Base-by-base conservation (phyloP, 2,329 filamentous ascomycete genomes). In the Cyclaneusma minus region DNA sequence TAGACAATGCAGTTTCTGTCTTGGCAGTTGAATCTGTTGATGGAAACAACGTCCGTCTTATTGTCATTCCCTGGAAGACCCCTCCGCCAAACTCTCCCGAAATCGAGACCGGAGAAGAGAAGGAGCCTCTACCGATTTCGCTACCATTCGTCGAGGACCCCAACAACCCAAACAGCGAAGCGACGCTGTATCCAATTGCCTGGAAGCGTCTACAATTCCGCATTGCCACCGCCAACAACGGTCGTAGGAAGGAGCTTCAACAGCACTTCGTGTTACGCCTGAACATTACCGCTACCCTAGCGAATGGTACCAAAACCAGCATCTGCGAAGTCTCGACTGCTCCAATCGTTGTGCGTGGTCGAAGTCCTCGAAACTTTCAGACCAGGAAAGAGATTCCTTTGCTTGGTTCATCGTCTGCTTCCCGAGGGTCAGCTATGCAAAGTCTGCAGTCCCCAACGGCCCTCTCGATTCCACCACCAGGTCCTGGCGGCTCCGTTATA, bases 21-120 rank as follows among this genome's bases (percentile, higher is more conserved):
- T 91, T 83, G 4, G 87, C 87, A 6, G 92, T 84, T 25, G 87
- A 95, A 49, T 94, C 87, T 2, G 84, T 93, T 10, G 87, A 95
- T 48, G 82, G 83, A 17, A 87, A 93, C 41, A 59, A 80, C 0
- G 83, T 94, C 22, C 87, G 91, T 41, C 74, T 95, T 35, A 94
- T 95, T 35, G 89, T 89, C 6, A 92, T 95, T 32, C 87, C 87
- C 1, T 95, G 87, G 87, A 95, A 95, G 59, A 94, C 85, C 2
- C 85, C 84, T 2, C 81, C 79, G 15, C 81, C 80, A 26, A 81
- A 76, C 51, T 70, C 74, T 3, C 64, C 71, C n/a, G 69, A 77
- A 36, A 60, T 73, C 31, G 62, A 54, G 34, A 68, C 76, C 34
- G 58, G 57, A 2, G 59, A 59, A 1, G 87, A 95, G 47, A 84